Conservation (phyloP, 2,329 filamentous ascomycete species). For the Bertia moriformis region DNA sequence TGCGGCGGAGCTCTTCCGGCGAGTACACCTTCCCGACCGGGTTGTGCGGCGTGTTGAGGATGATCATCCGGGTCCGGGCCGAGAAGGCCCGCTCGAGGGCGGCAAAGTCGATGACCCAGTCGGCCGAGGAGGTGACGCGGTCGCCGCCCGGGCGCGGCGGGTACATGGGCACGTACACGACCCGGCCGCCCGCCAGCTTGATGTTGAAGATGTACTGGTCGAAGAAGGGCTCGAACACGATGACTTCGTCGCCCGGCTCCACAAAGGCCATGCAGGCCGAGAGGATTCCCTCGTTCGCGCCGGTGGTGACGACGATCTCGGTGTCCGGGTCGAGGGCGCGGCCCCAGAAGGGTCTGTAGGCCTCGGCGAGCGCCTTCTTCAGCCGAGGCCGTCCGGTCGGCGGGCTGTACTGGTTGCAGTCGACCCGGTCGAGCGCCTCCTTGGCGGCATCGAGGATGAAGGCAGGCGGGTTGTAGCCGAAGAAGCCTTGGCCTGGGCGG, state of each 20-base stretch:
- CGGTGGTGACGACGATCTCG: conserved; percentile 88
- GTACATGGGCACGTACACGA: conserved; percentile 89
- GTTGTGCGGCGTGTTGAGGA: conserved; percentile 59
- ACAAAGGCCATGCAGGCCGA: conserved; percentile 97
- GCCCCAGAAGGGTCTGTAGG: conserved; percentile 82
- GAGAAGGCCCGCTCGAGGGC: conserved; percentile 75
- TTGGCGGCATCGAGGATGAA: conserved; percentile 91
- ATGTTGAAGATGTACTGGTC: conserved; percentile 99
- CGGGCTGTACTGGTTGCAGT: conserved; percentile 97
- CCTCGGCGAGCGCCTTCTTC: conserved; percentile 82
- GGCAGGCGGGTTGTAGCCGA: conserved; percentile 83
- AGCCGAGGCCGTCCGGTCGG: conserved; percentile 84
- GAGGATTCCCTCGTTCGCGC: conserved; percentile 82
- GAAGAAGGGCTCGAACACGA: conserved; percentile 96
- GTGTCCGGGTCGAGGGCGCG: conserved; percentile 71
- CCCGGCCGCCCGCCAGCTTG: conserved; percentile 89
- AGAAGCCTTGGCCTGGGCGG: conserved; percentile 41
- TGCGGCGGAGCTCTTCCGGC: background rate
- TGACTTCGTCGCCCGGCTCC: conserved; percentile 87
- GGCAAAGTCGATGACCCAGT: conserved; percentile 78
- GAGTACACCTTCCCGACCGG: background rate
- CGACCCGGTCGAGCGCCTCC: conserved; percentile 72
- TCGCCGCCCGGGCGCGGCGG: conserved; percentile 68
- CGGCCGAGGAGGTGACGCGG: conserved; percentile 67
- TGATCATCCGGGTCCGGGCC: conserved; percentile 86